Evolutionary conservation across 352 stramenopile genomes (phyloP).

Genomic region (Saprolegnia diclina): DNA sequence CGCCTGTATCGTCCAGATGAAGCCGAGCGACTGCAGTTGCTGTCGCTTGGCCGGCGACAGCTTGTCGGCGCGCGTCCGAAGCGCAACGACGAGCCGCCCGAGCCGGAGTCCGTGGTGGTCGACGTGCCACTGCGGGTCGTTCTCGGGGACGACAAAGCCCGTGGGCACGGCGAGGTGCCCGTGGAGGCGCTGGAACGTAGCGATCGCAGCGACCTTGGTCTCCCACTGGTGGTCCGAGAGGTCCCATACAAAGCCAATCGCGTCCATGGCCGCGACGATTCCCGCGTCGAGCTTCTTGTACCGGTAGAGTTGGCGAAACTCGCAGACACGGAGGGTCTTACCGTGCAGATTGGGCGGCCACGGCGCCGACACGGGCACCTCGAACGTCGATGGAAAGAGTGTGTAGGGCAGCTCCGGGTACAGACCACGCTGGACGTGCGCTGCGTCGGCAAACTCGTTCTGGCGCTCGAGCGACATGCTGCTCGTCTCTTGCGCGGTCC

Average conservation of each 20-base stretch:
- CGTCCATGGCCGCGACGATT: conserved; percentile 4
- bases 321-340: not conserved
- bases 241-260: conserved; percentile 13
- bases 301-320: not conserved
- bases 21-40: not conserved
- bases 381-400: not conserved
- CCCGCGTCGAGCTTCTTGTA: not conserved
- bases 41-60: not conserved
- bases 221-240: not conserved
- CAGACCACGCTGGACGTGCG: not conserved
- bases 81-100: not conserved
- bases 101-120: not conserved
- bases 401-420: not conserved
- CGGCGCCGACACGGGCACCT: not conserved
- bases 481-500: not conserved
- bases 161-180: not conserved
- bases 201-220: not conserved
- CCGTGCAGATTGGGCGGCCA: not conserved
- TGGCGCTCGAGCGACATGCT: not conserved
- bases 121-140: not conserved
- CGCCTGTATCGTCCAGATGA: not conserved
- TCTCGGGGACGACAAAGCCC: not conserved
- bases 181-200: not conserved
- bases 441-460: not conserved
- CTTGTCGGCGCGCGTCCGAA: not conserved